Base-by-base conservation (phyloP, 1,139 yeast species). In the Debaryomyces sp. region DNA sequence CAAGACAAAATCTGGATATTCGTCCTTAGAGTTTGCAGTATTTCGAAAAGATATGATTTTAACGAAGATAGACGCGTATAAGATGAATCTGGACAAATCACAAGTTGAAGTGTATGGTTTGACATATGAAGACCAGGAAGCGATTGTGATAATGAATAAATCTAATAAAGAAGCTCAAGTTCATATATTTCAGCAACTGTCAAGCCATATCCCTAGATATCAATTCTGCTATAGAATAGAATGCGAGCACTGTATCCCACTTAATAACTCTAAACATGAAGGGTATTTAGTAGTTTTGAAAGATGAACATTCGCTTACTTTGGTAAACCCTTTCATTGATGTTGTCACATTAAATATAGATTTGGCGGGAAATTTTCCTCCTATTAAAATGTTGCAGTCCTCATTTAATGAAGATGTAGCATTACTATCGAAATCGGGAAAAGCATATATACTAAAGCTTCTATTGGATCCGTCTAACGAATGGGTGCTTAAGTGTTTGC, bases 271-370 rank as follows among this genome's bases (percentile, higher is more conserved):
- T 2, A 54, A 55, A 1, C 70, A 71, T 51, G 70, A 69, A 6
- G 84, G 84, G 0, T 70, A 66, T 55, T 66, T 80, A n/a, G 62
- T 78, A 2, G 66, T 70, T 4, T 61, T 77, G 10, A 67, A 67
- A 17, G 70, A 70, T 10, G 61, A 62, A 3, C 56, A 63, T 7
- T 60, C 63, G 2, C 45, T 86, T 18, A 69, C 70, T 13, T 59
- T 89, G 5, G 75, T 81, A 37, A 85, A 89, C 55, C 96, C 96
- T 1, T 85, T 88, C 55, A 67, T 84, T 9, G 80, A 81, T 27
- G 61, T 87, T 2, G 63, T 64, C 4, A 81, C 94, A 0, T 77
- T 82, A 0, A 57, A 68, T 3, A 67, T 81, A 7, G 53, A 57
- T 22, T 45, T 67, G 7, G 42, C 62, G 0, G 51, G 54, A 4